These are phyloP conservation scores for Neurospora tetraspora DNA, from an alignment of 495 filamentous ascomycete genomes.

Conservation along the genomic window DNA sequence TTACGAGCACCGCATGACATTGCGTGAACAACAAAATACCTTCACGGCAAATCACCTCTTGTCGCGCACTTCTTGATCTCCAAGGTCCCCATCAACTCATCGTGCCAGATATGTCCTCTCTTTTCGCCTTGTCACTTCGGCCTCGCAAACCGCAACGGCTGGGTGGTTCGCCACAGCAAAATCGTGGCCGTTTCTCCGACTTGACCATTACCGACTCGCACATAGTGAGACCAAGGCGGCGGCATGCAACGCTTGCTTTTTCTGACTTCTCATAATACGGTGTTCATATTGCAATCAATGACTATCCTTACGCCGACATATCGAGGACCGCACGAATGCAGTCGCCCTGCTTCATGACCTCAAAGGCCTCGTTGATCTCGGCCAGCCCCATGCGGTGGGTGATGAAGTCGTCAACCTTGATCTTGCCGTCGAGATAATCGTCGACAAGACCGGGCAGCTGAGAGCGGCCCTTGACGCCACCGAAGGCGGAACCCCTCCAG, in stretches of 20 bases:
- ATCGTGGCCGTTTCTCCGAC: background rate
- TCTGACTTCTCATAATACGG: background rate
- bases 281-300: background rate
- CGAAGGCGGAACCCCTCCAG: constrained; percentile 97
- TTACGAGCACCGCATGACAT: background rate
- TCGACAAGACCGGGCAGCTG: constrained; percentile 82
- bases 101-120: background rate
- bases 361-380: constrained; percentile 82
- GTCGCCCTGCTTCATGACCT: constrained; percentile 89
- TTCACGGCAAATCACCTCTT: background rate
- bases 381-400: constrained; percentile 78
- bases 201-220: background rate
- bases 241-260: background rate
- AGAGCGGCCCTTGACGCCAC: constrained; percentile 92
- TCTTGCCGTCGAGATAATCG: constrained; percentile 78
- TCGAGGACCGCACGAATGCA: constrained; percentile 80
- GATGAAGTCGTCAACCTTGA: constrained; percentile 99
- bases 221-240: background rate
- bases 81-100: background rate
- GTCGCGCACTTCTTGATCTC: background rate
- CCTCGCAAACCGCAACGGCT: background rate
- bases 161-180: background rate
- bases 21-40: background rate
- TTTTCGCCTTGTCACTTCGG: background rate
- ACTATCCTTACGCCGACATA: constrained; percentile 35